A percentile compares a stretch with the other conserved stretches of the same genome.
Conservation (phyloP, 768 basidiomycete genomes). For the Amanita thiersii region DNA sequence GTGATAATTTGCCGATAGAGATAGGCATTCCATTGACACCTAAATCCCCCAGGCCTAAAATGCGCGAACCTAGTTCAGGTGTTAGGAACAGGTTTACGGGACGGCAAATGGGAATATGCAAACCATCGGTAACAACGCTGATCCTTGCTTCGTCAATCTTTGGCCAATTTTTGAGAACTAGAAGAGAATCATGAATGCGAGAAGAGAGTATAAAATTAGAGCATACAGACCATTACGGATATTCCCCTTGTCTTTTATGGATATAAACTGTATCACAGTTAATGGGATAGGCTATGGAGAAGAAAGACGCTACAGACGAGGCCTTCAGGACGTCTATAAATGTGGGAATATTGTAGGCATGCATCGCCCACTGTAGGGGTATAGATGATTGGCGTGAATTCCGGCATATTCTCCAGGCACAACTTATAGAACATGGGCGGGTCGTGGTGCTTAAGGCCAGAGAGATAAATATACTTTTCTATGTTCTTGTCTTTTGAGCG, state of each 20-base stretch:
- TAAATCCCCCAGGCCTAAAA: constrained; percentile 82
- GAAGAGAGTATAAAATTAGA: background rate
- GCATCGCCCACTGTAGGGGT: constrained; percentile 92
- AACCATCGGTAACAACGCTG: constrained; percentile 87
- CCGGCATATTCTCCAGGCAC: constrained; percentile 63
- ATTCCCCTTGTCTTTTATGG: constrained; percentile 76
- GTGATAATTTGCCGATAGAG: constrained; percentile 85
- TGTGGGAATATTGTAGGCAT: constrained; percentile 76
- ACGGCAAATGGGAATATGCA: constrained; percentile 13
- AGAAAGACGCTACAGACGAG: constrained; percentile 34
- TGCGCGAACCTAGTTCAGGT: constrained; percentile 58
- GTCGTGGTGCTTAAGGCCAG: constrained; percentile 65
- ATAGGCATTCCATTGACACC: constrained; percentile 85
- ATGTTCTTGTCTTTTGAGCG: constrained; percentile 67
- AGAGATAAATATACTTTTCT: constrained; percentile 83
- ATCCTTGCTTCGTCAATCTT: constrained; percentile 73
- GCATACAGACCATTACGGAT: constrained; percentile 40
- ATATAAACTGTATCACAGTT: constrained; percentile 47
- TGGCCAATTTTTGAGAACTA: constrained; percentile 68
- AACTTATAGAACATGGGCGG: constrained; percentile 72
- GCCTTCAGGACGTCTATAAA: constrained; percentile 69
- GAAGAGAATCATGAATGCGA: constrained; percentile 2
- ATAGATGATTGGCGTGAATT: constrained; percentile 75
- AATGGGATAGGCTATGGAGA: constrained; percentile 10
- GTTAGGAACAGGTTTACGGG: constrained; percentile 10